Evolutionary conservation across 2,329 filamentous ascomycete species (phyloP).

Genomic region (Escovopsis weberi): DNA sequence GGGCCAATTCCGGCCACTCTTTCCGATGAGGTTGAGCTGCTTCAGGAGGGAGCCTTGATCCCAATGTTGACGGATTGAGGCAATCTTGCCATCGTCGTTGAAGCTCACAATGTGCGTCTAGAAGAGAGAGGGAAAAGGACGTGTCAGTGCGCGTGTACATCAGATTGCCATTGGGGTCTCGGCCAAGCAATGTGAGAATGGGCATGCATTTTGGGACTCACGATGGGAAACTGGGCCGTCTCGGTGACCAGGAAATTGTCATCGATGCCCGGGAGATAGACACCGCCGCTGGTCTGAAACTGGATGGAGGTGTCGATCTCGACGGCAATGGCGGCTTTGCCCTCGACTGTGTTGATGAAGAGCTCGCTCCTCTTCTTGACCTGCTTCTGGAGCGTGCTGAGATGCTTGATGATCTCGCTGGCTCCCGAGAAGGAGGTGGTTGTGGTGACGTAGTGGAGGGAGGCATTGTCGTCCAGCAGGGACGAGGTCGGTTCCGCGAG

Average conservation of each 20-base stretch:
- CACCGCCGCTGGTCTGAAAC: constrained; percentile 67
- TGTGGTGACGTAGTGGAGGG: constrained; percentile 81
- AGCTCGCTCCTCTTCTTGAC: constrained; percentile 75
- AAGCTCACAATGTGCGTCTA: constrained; percentile 85
- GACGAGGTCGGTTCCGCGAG: constrained; percentile 50
- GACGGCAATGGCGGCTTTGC: constrained; percentile 55
- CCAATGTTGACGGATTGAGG: constrained; percentile 82
- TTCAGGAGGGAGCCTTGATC: constrained; percentile 89
- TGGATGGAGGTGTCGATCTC: constrained; percentile 75
- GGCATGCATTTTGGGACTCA: constrained; percentile 31
- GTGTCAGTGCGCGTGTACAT: not conserved
- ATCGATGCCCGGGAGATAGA: constrained; percentile 77
- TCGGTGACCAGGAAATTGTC: constrained; percentile 88
- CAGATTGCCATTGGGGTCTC: no score
- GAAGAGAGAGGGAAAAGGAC: not conserved
- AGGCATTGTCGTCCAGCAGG: constrained; percentile 48
- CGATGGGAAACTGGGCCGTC: constrained; percentile 64
- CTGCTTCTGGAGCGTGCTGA: constrained; percentile 54
- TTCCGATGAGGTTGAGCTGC: constrained; percentile 85
- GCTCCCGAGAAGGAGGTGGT: constrained; percentile 58
- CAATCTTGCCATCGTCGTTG: constrained; percentile 60
- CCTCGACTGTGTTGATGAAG: constrained; percentile 60
- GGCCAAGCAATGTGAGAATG: no score
- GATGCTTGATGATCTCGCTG: constrained; percentile 69
- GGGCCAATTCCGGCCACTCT: constrained; percentile 84